These are phyloP conservation scores for Fusarium piperis DNA, from an alignment of 2,329 filamentous ascomycete genomes.

Conservation along the genomic window DNA sequence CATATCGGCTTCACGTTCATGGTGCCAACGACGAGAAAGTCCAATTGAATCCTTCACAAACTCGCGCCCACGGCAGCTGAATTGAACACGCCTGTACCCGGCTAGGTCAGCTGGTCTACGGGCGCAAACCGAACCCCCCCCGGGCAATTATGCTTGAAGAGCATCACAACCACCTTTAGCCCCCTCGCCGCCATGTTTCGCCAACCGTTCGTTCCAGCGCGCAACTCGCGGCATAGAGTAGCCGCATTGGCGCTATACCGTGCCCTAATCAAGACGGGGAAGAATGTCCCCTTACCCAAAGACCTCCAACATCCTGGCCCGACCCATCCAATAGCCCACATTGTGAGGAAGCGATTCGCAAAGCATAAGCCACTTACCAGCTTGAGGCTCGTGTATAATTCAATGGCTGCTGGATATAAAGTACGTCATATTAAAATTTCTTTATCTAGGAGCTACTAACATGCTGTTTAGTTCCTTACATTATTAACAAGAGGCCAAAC, in stretches of 20 bases:
- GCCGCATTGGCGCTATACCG: conserved; percentile 77
- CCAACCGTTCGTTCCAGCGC: conserved; percentile 56
- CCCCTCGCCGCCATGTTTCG: conserved; percentile 40
- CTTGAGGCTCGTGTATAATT: conserved; percentile 66
- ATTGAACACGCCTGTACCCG: background rate
- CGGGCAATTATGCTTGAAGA: conserved; percentile 17
- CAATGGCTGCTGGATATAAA: conserved; percentile 75
- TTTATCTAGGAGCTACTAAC: conserved; percentile 3
- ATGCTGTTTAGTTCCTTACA: conserved; percentile 50
- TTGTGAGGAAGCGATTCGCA: conserved; percentile 71
- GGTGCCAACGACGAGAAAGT: background rate
- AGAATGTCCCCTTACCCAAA: conserved; percentile 61
- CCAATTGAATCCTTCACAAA: background rate
- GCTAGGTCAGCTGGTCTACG: background rate
- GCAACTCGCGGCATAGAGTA: conserved; percentile 61
- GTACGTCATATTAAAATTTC: conserved; percentile 45
- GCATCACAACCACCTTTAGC: background rate
- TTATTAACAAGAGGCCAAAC: conserved; percentile 52
- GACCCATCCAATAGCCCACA: conserved; percentile 60
- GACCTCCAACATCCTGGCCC: conserved; percentile 46
- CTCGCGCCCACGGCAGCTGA: background rate
- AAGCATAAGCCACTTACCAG: conserved; percentile 68
- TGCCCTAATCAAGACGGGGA: conserved; percentile 70
- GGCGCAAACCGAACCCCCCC: background rate
- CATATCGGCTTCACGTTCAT: background rate